phyloP scores from a whole-genome alignment of 441 rosid species.

The Pelargonium citronellum region DNA sequence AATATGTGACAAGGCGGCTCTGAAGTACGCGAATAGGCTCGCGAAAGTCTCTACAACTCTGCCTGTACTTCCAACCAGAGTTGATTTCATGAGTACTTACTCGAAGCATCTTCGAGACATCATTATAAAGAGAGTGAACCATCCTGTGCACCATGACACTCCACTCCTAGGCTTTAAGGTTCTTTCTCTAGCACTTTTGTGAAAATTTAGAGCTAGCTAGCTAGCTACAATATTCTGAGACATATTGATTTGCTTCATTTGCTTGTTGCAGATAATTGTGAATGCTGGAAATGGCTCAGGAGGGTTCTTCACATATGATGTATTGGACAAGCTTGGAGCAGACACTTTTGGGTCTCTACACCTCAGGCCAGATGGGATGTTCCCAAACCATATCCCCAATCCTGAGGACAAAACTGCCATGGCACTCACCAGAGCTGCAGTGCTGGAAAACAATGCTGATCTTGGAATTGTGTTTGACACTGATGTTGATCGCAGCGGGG shows the following conservation, averaged over 20 bases:
- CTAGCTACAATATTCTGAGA: too few species aligned
- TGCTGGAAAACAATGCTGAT: slow-evolving; percentile 62
- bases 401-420: slow-evolving; percentile 83
- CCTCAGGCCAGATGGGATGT: slow-evolving; percentile 84
- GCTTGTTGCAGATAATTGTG: slow-evolving; percentile 56
- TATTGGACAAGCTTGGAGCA: slow-evolving; percentile 82
- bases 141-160: slow-evolving; percentile 59
- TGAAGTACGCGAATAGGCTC: slow-evolving; percentile 60
- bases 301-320: slow-evolving; percentile 86
- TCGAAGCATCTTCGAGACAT: slow-evolving; percentile 58
- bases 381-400: slow-evolving; percentile 88
- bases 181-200: neutral
- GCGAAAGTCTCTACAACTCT: slow-evolving; percentile 57
- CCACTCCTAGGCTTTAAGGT: slow-evolving; percentile 80
- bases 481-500: slow-evolving; percentile 86
- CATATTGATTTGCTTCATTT: neutral
- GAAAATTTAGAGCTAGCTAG: neutral
- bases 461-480: slow-evolving; percentile 94
- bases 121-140: slow-evolving; percentile 72
- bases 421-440: slow-evolving; percentile 73
- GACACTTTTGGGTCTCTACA: slow-evolving; percentile 80
- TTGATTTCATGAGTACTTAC: slow-evolving; percentile 66
- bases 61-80: slow-evolving; percentile 35
- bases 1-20: slow-evolving; percentile 64
- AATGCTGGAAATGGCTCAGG: slow-evolving; percentile 95